A percentile compares a stretch with the other conserved stretches of the same genome.
These are phyloP conservation scores for Metarhizium guizhouense DNA, from an alignment of 2,329 filamentous ascomycete genomes.

Conservation along the genomic window DNA sequence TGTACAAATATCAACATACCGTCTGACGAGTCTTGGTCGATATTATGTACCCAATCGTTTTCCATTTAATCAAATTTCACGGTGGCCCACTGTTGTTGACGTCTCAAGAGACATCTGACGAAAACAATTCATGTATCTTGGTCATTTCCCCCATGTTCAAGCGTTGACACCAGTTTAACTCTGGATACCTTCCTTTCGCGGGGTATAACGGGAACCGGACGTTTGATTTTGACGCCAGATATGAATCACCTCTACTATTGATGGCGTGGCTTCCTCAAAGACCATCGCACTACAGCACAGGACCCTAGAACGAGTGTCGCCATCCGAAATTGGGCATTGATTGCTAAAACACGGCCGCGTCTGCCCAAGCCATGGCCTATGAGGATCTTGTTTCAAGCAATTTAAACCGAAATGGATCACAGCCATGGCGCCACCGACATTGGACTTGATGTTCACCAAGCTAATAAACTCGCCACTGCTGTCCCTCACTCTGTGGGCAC, in stretches of 20 bases:
- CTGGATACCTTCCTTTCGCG: not conserved
- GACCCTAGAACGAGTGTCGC: not conserved
- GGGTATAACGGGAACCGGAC: not conserved
- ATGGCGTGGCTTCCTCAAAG: not conserved
- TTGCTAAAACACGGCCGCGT: too few relatives aligned
- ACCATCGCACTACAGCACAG: not conserved
- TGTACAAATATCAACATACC: not conserved
- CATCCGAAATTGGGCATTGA: not conserved
- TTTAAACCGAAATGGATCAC: not conserved
- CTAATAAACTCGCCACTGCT: not conserved
- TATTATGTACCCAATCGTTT: not conserved
- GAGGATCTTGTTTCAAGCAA: not conserved
- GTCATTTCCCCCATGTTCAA: not conserved
- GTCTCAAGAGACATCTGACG: not conserved
- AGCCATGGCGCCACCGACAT: not conserved
- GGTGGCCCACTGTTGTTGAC: not conserved
- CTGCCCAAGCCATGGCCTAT: not conserved
- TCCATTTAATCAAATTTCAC: not conserved
- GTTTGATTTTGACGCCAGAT: not conserved
- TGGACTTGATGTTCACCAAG: not conserved
- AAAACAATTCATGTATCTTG: not conserved
- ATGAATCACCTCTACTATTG: not conserved
- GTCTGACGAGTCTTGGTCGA: not conserved
- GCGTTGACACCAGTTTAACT: not conserved
- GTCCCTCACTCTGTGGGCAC: not conserved